Evolutionary conservation across 164 flowering plant genomes (phyloP).

Genomic region (Magnolia kwangsiensis): DNA sequence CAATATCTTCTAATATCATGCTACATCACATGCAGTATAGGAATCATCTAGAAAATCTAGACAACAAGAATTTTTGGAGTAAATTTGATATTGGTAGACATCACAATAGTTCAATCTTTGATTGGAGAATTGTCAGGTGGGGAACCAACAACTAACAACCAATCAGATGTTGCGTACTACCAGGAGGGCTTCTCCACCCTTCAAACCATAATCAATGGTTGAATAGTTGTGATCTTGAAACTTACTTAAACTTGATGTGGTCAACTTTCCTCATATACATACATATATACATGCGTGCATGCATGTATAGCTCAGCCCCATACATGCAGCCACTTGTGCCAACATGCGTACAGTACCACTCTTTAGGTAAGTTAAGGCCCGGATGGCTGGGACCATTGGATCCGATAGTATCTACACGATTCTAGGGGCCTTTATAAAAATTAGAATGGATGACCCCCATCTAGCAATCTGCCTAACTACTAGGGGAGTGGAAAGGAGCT

Average conservation of each 20-base stretch:
- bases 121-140: not conserved
- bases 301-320: not conserved
- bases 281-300: not conserved
- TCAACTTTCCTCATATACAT: not conserved
- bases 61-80: not conserved
- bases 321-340: too few relatives aligned
- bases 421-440: too few relatives aligned
- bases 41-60: not conserved
- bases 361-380: too few relatives aligned
- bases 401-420: too few relatives aligned
- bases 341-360: too few relatives aligned
- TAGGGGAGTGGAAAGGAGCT: too few relatives aligned
- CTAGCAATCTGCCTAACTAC: too few relatives aligned
- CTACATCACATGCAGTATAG: not conserved
- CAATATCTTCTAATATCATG: not conserved
- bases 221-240: not conserved
- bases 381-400: too few relatives aligned
- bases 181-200: too few relatives aligned
- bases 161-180: not conserved
- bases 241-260: not conserved
- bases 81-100: not conserved
- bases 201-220: not conserved
- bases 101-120: not conserved
- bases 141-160: not conserved
- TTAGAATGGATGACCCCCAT: too few relatives aligned